Evolutionary conservation across 495 filamentous ascomycete species (phyloP).

Genomic region (Bacidia gigantensis): DNA sequence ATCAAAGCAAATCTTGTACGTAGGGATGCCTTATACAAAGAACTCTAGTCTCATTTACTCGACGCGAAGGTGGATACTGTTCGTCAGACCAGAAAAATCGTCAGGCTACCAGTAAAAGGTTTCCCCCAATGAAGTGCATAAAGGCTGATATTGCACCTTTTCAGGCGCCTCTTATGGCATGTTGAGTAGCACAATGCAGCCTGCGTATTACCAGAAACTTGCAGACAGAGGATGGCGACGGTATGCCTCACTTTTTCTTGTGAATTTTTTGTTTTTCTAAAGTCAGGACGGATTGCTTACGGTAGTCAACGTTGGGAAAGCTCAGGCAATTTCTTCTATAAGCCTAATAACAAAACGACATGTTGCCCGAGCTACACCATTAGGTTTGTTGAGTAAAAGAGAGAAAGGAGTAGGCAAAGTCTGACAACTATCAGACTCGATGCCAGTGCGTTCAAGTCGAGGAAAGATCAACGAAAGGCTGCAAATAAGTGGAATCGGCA

Average conservation of each 20-base stretch:
- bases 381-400: conserved; percentile 34
- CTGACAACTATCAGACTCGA: conserved; percentile 41
- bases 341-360: conserved; percentile 65
- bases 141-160: not conserved
- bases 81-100: conserved; percentile 14
- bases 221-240: conserved; percentile 85
- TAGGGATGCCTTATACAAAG: not conserved
- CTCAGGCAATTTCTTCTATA: conserved; percentile 76
- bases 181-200: conserved; percentile 49
- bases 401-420: conserved; percentile 3
- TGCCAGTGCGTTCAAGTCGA: conserved; percentile 51
- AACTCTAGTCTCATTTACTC: not conserved
- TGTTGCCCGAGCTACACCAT: conserved; percentile 97
- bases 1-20: conserved; percentile 7
- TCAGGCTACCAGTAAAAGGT: conserved; percentile 13
- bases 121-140: not conserved
- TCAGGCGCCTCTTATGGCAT: conserved; percentile 79
- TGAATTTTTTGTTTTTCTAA: too few relatives aligned
- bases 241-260: too few relatives aligned
- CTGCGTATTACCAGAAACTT: conserved; percentile 64
- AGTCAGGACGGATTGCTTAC: too few relatives aligned
- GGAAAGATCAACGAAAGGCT: conserved; percentile 72
- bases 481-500: conserved; percentile 83
- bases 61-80: conserved; percentile 34
- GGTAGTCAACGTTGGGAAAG: too few relatives aligned